Percentiles rank a stretch among this genome's conserved stretches.
Conservation (phyloP, 345 rosid genomes). For the Populus ilicifolia region DNA sequence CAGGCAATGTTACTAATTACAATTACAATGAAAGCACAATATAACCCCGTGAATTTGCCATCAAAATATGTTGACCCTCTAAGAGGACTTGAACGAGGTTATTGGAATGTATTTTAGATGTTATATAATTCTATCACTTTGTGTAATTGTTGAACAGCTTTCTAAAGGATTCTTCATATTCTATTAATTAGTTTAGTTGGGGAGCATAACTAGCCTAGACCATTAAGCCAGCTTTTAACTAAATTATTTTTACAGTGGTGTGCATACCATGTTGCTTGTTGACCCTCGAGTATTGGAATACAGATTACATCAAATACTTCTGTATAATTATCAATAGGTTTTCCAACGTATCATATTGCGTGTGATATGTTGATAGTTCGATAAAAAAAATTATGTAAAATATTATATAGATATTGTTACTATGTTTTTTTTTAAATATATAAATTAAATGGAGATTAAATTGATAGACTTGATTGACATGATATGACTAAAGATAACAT, state of each 20-base stretch:
- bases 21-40: background rate
- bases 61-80: background rate
- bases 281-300: conserved; percentile 25
- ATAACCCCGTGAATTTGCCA: background rate
- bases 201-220: background rate
- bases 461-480: rapidly evolving
- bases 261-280: background rate
- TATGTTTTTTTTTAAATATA: too few species aligned
- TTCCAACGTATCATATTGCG: too few species aligned
- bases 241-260: background rate
- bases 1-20: background rate
- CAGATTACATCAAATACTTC: background rate
- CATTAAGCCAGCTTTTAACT: background rate
- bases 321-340: background rate
- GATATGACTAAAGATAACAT: too few species aligned
- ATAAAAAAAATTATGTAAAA: too few species aligned
- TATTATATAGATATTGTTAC: too few species aligned
- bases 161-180: background rate
- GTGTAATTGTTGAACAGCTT: background rate
- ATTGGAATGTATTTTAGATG: background rate
- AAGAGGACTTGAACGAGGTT: background rate
- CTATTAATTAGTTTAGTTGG: background rate
- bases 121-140: background rate
- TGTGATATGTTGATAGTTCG: too few species aligned
- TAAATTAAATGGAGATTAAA: too few species aligned